A percentile compares a stretch with the other conserved stretches of the same genome.
Conservation (phyloP, 164 flowering plant genomes). For the Kalanchoe fedtschenkoi region DNA sequence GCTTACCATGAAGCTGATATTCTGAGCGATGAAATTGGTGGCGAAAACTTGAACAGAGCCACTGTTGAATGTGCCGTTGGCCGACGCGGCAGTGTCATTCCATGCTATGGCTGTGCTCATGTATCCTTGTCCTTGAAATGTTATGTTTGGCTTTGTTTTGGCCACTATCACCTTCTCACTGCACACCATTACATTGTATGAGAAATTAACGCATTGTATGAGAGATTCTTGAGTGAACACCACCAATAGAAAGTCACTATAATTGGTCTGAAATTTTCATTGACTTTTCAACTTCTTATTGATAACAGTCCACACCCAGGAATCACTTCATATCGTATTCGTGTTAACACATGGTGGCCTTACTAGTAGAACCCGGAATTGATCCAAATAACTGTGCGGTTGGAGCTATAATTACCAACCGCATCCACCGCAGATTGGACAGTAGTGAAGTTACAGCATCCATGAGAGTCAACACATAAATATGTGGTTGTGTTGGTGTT, state of each 20-base stretch:
- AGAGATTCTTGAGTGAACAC: neutral
- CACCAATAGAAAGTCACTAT: too few relatives aligned
- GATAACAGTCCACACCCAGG: too few relatives aligned
- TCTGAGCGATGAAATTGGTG: slow-evolving; percentile 69
- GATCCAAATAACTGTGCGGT: slow-evolving; percentile 73
- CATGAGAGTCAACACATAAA: slow-evolving; percentile 73
- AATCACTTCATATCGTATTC: too few relatives aligned
- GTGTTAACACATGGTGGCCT: slow-evolving; percentile 12
- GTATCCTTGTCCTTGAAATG: slow-evolving; percentile 91
- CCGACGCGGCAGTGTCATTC: slow-evolving; percentile 80
- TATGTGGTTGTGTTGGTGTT: slow-evolving; percentile 49
- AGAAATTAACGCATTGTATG: neutral
- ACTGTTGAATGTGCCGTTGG: slow-evolving; percentile 71
- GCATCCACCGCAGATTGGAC: slow-evolving; percentile 82
- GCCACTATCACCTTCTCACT: slow-evolving; percentile 80
- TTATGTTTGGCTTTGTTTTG: slow-evolving; percentile 58
- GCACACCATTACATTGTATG: neutral
- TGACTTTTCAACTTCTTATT: too few relatives aligned
- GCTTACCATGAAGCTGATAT: slow-evolving; percentile 93
- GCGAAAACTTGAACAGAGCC: slow-evolving; percentile 74
- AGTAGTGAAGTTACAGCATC: slow-evolving; percentile 84
- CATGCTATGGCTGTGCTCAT: slow-evolving; percentile 68
- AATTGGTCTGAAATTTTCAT: too few relatives aligned
- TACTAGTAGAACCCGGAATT: slow-evolving; percentile 72
- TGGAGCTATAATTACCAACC: slow-evolving; percentile 33